Evolutionary conservation across 2,329 filamentous ascomycete genomes (phyloP), one percentile per base, ranked within the genome.

Genomic region (Anisogramma anomala): DNA sequence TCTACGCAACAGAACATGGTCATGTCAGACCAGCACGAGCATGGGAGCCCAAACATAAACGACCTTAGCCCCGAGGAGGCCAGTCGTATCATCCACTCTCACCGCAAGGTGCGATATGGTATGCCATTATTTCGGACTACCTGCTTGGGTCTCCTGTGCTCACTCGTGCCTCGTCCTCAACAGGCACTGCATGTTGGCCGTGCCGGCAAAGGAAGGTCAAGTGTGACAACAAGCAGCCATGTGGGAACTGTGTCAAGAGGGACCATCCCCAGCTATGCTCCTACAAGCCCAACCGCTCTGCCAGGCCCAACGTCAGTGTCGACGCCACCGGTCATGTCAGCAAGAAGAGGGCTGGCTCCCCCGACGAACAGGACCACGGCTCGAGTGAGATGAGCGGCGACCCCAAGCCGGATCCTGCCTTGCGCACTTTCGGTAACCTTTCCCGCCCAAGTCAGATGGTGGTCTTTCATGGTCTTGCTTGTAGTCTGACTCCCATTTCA

Each of bases 41-140:
- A 64, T 39, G 60, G 63, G 38, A 59, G 62, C 39, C 63, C 69
- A 39, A 64, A 64, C 47, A 60, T 76, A 48, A 69, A 76, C 55
- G 68, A 75, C 53, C 63, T 78, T 54, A 78, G 73, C 34, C 71
- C 75, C 8, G 77, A 80, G 56, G 76, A 81, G 59, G 77, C 75
- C 49, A 80, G 66, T 55, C 73, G 75, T 52, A 80, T 81, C 60
- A 80, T 81, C 50, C 76, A 80, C 56, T 79, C 75, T 39, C 77
- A 80, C 55, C 72, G 77, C 50, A 81, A 81, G 58, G 77, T 81
- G 42, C 70, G 77, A 54, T 80, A 81, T 58, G 77, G 76, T 79
- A 67, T 56, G 74, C 64, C n/a, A n/a, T n/a, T n/a, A n/a, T n/a
- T n/a, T n/a, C n/a, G n/a, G n/a, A n/a, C n/a, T n/a, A n/a, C n/a